A percentile compares a stretch with the other conserved stretches of the same genome.
Evolutionary conservation across 441 rosid genomes (phyloP).

Genomic region (Euphorbia corollata): DNA sequence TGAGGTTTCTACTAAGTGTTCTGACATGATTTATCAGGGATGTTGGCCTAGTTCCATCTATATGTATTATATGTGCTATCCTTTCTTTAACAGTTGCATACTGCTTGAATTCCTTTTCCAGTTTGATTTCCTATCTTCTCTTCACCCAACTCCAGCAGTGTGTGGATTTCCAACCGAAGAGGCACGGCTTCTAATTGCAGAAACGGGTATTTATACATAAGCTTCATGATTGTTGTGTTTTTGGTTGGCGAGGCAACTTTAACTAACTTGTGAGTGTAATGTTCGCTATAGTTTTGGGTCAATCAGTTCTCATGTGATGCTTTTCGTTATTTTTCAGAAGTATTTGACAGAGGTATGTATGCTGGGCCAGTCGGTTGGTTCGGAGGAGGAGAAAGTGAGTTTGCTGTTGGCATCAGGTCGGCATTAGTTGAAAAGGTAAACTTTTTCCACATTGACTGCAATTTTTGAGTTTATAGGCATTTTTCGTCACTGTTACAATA

Average conservation of each 20-base stretch:
- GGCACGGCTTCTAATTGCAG: slow-evolving; percentile 67
- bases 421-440: slow-evolving; percentile 78
- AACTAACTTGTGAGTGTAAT: not conserved
- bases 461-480: slow-evolving; percentile 5
- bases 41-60: slow-evolving; percentile 2
- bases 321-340: slow-evolving; percentile 37
- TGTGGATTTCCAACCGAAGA: slow-evolving; percentile 92
- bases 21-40: slow-evolving; percentile 1
- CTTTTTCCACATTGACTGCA: not conserved
- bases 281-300: not conserved
- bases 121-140: slow-evolving; percentile 71
- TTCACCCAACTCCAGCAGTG: slow-evolving; percentile 95
- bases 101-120: slow-evolving; percentile 24
- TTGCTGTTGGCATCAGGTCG: slow-evolving; percentile 93
- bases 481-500: not conserved
- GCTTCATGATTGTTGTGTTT: slow-evolving; percentile 1
- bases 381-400: slow-evolving; percentile 95
- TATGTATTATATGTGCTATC: not conserved
- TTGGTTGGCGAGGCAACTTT: slow-evolving; percentile 2
- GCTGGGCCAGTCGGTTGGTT: slow-evolving; percentile 97
- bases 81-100: not conserved
- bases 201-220: slow-evolving; percentile 40
- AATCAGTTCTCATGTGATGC: not conserved
- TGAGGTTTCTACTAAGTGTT: not conserved
- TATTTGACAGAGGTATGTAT: slow-evolving; percentile 92